Evolutionary conservation across 2,329 filamentous ascomycete species (phyloP), one percentile per base, ranked within the genome.

Genomic region (Graphilbum sp.): DNA sequence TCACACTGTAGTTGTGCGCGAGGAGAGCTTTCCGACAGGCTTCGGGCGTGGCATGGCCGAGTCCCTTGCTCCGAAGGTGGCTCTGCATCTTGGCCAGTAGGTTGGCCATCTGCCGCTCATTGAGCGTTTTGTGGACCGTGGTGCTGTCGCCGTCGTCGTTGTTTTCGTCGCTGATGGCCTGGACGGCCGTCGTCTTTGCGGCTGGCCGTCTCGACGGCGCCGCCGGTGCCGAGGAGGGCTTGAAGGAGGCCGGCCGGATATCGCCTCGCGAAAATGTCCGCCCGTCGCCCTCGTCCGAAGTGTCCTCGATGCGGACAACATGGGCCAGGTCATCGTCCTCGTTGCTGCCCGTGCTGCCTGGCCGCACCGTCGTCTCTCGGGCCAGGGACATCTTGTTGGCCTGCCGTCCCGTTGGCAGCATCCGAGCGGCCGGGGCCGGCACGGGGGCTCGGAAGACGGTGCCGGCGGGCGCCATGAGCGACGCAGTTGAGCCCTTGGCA

Each of bases 391-490:
- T n/a, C n/a, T n/a, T n/a, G n/a, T n/a, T n/a, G n/a, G n/a, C n/a
- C n/a, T n/a, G n/a, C n/a, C n/a, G n/a, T n/a, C n/a, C n/a, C n/a
- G n/a, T n/a, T n/a, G n/a, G n/a, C n/a, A n/a, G n/a, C n/a, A n/a
- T n/a, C n/a, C n/a, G n/a, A n/a, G n/a, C n/a, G n/a, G 36, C 21
- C 7, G 35, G 29, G 2, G 24, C 32, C 7, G 52, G 35, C 20
- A 36, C 30, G n/a, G 62, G 66, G 30, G 71, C 63, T 45, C 72
- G 69, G 50, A 81, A 88, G 10, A 66, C 56, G 0, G 85, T 92
- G 7, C 85, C 81, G 34, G 75, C 69, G 21, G 85, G 82, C 27
- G 83, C 81, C 63, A 92, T 79, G 33, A 72, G 59, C 44, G 64
- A 75, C 18, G 68, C 71, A 79, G 33, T 61, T 62, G 13, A 15